These are phyloP conservation scores for Claviceps fusiformis DNA, from an alignment of 2,329 filamentous ascomycete genomes.

Conservation along the genomic window DNA sequence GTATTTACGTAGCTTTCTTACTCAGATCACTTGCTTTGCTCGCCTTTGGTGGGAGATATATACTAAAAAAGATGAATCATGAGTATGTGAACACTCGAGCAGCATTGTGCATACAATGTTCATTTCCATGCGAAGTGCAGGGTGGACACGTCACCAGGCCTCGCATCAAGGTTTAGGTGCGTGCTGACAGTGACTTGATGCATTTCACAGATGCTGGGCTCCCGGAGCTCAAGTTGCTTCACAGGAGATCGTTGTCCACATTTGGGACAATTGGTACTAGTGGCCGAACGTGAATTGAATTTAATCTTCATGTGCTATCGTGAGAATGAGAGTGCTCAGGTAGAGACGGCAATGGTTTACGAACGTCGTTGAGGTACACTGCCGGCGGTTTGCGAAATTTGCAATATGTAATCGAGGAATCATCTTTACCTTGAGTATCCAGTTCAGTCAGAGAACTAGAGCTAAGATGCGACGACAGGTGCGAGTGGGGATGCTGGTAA, in stretches of 20 bases:
- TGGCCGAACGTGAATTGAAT: slow-evolving; percentile 3
- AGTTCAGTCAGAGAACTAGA: slow-evolving; percentile 10
- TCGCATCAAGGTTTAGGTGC: neutral
- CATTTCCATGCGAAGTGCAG: neutral
- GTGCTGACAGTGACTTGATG: neutral
- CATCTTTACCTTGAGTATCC: slow-evolving; percentile 4
- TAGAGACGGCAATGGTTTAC: slow-evolving; percentile 27
- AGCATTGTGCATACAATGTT: neutral
- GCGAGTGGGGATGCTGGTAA: slow-evolving; percentile 7
- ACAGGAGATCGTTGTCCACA: neutral
- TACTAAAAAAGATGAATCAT: neutral
- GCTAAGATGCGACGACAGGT: slow-evolving; percentile 16
- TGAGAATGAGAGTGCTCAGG: slow-evolving; percentile 14
- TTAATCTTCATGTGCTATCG: slow-evolving; percentile 21
- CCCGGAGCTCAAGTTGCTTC: neutral
- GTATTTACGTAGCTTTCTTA: neutral
- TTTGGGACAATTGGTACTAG: neutral
- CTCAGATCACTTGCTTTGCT: neutral
- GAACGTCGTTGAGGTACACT: slow-evolving; percentile 11
- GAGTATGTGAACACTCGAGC: neutral
- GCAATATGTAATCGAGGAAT: neutral
- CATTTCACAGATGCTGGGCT: neutral
- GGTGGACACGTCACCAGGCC: neutral
- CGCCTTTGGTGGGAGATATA: neutral
- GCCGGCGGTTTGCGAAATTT: neutral